Conservation (phyloP, 805 yeast species). For the Hanseniaspora jakobsenii region DNA sequence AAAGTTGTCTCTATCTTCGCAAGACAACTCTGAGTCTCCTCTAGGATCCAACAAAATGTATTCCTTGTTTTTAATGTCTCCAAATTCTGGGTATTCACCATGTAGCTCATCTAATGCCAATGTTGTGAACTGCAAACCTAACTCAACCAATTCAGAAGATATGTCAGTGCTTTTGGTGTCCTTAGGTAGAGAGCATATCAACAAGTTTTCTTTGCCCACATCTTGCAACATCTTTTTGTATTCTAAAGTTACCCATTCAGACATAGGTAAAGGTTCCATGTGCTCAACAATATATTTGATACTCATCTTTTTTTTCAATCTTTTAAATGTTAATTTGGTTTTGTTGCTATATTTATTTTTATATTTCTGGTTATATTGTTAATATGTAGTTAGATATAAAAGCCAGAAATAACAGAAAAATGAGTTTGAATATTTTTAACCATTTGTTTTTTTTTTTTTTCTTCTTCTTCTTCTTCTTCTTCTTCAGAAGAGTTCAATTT, state of each 20-base stretch:
- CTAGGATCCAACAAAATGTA: conserved; percentile 86
- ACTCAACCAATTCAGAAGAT: conserved; percentile 44
- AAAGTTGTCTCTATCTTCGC: conserved; percentile 52
- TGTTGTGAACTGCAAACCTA: conserved; percentile 74
- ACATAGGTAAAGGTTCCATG: conserved; percentile 84
- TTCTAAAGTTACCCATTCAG: conserved; percentile 89
- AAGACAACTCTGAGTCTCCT: conserved; percentile 60
- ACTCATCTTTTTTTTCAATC: conserved; percentile 38
- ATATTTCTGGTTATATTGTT: no score
- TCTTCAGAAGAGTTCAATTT: no score
- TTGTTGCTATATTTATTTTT: no score
- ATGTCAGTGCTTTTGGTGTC: conserved; percentile 49
- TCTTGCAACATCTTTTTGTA: conserved; percentile 73
- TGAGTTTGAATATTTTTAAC: no score
- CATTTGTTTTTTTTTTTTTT: no score
- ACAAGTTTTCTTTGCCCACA: conserved; percentile 63
- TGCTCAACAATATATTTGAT: conserved; percentile 92
- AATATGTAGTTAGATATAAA: no score
- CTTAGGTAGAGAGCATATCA: conserved; percentile 63
- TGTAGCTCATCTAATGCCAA: conserved; percentile 46
- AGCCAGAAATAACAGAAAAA: no score
- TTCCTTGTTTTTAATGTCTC: conserved; percentile 32
- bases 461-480: no score
- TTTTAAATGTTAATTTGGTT: no score
- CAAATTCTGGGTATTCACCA: conserved; percentile 32